Conservation (phyloP, 768 basidiomycete species). For the Pleurotus pulmonarius region DNA sequence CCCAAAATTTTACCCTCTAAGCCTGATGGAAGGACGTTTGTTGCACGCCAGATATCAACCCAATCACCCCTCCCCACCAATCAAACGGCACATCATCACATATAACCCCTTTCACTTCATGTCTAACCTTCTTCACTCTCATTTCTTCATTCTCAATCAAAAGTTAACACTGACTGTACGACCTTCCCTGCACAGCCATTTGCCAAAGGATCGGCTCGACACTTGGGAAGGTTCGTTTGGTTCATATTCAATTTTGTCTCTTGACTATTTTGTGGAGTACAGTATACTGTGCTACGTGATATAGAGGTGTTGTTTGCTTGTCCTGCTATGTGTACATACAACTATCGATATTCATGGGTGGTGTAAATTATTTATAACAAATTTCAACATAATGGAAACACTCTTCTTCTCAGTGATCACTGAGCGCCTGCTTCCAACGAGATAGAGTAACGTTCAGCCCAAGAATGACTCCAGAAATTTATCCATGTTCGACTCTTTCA, state of each 20-base stretch:
- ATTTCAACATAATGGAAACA: constrained; percentile 6
- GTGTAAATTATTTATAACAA: constrained; percentile 9
- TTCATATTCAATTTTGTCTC: background rate
- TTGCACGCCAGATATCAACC: constrained; percentile 4
- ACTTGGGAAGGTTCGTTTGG: background rate
- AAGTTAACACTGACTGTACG: background rate
- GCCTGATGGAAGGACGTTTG: constrained; percentile 7
- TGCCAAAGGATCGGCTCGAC: background rate
- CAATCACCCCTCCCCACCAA: background rate
- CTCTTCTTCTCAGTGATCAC: too few relatives aligned
- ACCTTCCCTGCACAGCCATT: too few relatives aligned
- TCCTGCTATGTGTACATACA: constrained; percentile 9
- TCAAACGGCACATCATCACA: background rate
- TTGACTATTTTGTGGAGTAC: constrained; percentile 5
- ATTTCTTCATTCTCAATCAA: background rate
- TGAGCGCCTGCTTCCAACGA: too few relatives aligned
- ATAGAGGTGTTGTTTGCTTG: constrained; percentile 10
- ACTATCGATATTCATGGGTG: constrained; percentile 7
- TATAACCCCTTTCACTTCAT: background rate
- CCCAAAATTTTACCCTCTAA: background rate
- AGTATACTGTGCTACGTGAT: constrained; percentile 4
- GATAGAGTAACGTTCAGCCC: background rate
- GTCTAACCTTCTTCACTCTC: background rate
- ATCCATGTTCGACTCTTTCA: constrained; percentile 41
- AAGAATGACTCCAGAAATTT: constrained; percentile 19